Conservation (phyloP, 2,329 filamentous ascomycete genomes). For the Fusarium circinatum region DNA sequence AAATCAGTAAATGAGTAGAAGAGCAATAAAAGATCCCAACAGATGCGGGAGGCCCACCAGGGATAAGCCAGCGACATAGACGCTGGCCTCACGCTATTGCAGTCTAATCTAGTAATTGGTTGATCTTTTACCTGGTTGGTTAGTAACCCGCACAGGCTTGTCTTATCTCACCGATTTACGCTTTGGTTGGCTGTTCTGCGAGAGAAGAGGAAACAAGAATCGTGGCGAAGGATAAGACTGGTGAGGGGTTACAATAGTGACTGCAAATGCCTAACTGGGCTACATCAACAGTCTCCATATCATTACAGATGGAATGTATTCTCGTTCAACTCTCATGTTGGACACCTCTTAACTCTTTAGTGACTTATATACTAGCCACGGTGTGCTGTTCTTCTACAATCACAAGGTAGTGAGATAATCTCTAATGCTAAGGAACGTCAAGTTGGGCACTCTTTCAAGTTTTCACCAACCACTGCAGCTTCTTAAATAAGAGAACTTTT, state of each 20-base stretch:
- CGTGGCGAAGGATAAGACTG: background rate
- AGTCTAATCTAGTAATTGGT: background rate
- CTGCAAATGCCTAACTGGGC: no score
- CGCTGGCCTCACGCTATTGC: background rate
- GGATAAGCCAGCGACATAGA: background rate
- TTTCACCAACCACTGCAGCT: fast-evolving
- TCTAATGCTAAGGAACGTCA: fast-evolving
- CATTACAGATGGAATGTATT: no score
- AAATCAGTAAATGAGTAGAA: background rate
- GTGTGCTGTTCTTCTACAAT: no score
- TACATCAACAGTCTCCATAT: no score
- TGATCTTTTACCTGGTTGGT: background rate
- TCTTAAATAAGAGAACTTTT: background rate
- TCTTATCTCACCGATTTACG: background rate
- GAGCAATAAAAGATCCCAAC: background rate
- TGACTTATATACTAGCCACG: no score
- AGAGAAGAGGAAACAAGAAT: background rate
- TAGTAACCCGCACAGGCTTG: fast-evolving
- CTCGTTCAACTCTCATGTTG: no score
- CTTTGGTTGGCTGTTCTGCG: background rate
- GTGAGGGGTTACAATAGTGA: no score
- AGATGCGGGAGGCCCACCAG: background rate
- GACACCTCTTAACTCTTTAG: no score
- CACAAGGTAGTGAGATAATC: no score
- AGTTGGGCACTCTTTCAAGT: background rate